These are phyloP conservation scores for Saccharomycopsis oosterbeekiorum DNA, from an alignment of 805 yeast species.

Conservation along the genomic window DNA sequence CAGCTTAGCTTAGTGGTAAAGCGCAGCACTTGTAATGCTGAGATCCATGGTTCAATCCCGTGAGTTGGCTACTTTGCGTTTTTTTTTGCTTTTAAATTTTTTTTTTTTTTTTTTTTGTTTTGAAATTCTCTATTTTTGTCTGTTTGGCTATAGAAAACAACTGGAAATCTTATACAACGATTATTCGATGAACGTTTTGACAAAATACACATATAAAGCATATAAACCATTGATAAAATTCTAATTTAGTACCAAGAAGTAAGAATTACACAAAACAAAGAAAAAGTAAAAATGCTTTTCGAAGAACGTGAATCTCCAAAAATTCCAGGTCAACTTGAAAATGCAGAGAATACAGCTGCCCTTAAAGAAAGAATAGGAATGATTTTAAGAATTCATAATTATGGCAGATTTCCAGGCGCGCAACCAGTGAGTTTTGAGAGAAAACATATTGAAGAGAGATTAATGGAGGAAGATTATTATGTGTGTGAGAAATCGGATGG, in stretches of 20 bases:
- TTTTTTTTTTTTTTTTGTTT: background rate
- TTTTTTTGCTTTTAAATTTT: conserved; percentile 18
- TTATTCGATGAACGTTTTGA: background rate
- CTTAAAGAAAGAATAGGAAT: conserved; percentile 60
- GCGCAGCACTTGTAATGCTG: conserved; percentile 99
- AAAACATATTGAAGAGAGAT: conserved; percentile 52
- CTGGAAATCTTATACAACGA: too few species aligned
- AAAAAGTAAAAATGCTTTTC: conserved; percentile 12
- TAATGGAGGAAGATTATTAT: conserved; percentile 66
- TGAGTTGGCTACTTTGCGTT: conserved; percentile 50
- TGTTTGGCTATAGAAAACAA: too few species aligned
- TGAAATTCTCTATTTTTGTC: background rate
- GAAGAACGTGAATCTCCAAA: conserved; percentile 53
- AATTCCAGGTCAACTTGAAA: conserved; percentile 77
- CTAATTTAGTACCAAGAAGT: too few species aligned
- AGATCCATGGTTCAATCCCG: conserved; percentile 94
- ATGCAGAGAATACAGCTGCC: conserved; percentile 59
- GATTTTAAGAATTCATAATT: conserved; percentile 45
- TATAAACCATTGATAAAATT: background rate
- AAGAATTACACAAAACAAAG: background rate
- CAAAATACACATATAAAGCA: too few species aligned
- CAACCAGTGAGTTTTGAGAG: conserved; percentile 91
- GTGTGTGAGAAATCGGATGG: conserved; percentile 98
- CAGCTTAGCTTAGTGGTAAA: conserved; percentile 99
- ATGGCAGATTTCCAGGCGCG: conserved; percentile 67